A percentile compares a stretch with the other conserved stretches of the same genome.
phyloP scores from a whole-genome alignment of 768 basidiomycete species.

The Hygrophorus pudorinus region DNA sequence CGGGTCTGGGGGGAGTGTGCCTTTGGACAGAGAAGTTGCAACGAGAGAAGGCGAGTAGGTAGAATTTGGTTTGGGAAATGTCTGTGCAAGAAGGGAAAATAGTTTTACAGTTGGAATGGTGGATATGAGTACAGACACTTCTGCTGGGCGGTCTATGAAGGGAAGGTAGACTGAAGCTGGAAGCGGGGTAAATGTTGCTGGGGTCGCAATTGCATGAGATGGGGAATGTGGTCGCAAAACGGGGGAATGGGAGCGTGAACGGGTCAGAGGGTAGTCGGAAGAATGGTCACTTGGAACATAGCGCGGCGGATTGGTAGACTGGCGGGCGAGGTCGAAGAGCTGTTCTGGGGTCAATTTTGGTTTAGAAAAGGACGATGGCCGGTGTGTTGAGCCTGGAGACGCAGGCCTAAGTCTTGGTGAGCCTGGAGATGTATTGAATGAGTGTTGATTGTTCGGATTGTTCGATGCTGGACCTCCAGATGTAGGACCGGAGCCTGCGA shows the following conservation, averaged over 20 bases:
- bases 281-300: constrained; percentile 9
- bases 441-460: constrained; percentile 29
- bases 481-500: constrained; percentile 25
- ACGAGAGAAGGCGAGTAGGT: constrained; percentile 15
- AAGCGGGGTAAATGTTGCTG: constrained; percentile 63
- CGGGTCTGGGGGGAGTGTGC: constrained; percentile 40
- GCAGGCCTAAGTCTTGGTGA: not conserved
- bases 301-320: constrained; percentile 34
- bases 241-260: constrained; percentile 15
- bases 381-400: constrained; percentile 17
- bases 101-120: constrained; percentile 58
- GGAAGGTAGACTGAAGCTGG: constrained; percentile 75
- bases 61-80: constrained; percentile 34
- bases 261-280: constrained; percentile 9
- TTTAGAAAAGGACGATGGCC: constrained; percentile 26
- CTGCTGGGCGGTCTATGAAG: constrained; percentile 73
- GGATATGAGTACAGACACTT: constrained; percentile 61
- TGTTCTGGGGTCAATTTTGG: constrained; percentile 62
- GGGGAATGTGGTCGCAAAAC: constrained; percentile 9
- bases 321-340: constrained; percentile 61
- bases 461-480: constrained; percentile 18
- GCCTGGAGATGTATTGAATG: constrained; percentile 11
- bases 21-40: constrained; percentile 12
- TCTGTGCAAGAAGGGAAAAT: constrained; percentile 65
- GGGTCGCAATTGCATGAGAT: constrained; percentile 17